Base-by-base conservation (phyloP, 306 rosid species). In the Nissolia schottii region DNA sequence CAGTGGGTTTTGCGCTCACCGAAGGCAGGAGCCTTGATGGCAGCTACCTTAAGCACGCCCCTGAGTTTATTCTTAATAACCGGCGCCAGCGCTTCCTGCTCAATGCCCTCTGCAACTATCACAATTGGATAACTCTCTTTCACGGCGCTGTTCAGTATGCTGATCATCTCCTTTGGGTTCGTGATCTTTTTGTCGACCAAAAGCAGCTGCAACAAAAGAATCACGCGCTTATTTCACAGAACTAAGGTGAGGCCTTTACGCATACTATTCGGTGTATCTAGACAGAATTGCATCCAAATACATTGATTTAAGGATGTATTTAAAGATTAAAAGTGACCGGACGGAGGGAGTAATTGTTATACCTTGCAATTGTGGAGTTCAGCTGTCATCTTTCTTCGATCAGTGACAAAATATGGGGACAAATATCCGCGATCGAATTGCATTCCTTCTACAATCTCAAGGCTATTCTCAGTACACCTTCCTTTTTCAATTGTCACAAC, bases 361-460 rank as follows among this genome's bases (percentile, higher is more conserved):
- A 90, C 98, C 98, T 90, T 88, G 87, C 98, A 93, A 58, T 90
- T 61, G 45, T 90, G 92, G 71, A 90, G 84, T 81, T 93, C 98
- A 27, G 80, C 85, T 4, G 67, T 82, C 97, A 74, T 90, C 84
- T 87, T 93, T 64, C 72, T 79, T 74, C 85, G 67, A 66, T 93
- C 86, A 14, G 89, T 93, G 68, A 93, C 94, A 31, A 90, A 89
- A 75, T 93, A 89, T 11, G 89, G 92, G 5, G 98, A 90, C 49
- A 90, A 74, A 84, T 89, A 93, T 66, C 98, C 97, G 0, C 92
- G 89, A 67, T 89, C 94, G 59, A 93, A 90, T 70, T 90, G 89
- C 98, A 93, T 93, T 72, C 98, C 98, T 82, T 93, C 98, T 7
- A 90, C 97, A 70, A 93, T 71, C 80, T 93, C 77, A 56, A 93